Conservation (phyloP, 1,139 yeast genomes). For the Kodamaea derodonti region DNA sequence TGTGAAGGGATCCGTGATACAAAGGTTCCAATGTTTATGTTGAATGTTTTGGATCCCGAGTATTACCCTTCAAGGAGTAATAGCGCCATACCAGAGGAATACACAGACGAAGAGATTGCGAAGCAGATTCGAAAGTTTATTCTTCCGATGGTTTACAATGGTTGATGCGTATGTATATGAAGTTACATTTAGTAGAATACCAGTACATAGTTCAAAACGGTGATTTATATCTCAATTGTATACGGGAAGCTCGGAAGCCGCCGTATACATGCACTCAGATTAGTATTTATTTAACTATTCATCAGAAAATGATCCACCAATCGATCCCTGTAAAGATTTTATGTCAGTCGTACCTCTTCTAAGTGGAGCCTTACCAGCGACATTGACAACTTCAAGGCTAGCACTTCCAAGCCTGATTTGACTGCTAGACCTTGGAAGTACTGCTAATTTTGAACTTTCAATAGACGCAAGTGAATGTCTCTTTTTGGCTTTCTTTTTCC, state of each 20-base stretch:
- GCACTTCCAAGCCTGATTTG: constrained; percentile 20
- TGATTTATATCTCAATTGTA: no score
- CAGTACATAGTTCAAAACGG: no score
- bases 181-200: no score
- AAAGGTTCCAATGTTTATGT: constrained; percentile 38
- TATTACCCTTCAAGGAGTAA: constrained; percentile 24
- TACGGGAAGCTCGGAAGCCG: no score
- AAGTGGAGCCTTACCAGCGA: constrained; percentile 2
- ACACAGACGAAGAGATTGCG: constrained; percentile 32
- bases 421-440: constrained; percentile 13
- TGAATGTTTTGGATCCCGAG: constrained; percentile 35
- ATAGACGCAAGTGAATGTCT: constrained; percentile 10
- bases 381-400: constrained; percentile 5
- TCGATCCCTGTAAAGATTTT: constrained; percentile 25
- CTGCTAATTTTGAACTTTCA: constrained; percentile 3
- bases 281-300: no score
- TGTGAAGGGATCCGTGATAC: constrained; percentile 40
- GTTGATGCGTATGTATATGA: no score
- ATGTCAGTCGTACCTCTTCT: constrained; percentile 14
- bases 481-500: constrained; percentile 4
- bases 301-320: constrained; percentile 8
- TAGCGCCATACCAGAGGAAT: constrained; percentile 17
- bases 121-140: constrained; percentile 34
- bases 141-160: constrained; percentile 33
- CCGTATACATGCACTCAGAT: no score